Percentiles rank a stretch among this genome's conserved stretches.
Conservation (phyloP, 352 stramenopile species). For the Pythium coloratum region DNA sequence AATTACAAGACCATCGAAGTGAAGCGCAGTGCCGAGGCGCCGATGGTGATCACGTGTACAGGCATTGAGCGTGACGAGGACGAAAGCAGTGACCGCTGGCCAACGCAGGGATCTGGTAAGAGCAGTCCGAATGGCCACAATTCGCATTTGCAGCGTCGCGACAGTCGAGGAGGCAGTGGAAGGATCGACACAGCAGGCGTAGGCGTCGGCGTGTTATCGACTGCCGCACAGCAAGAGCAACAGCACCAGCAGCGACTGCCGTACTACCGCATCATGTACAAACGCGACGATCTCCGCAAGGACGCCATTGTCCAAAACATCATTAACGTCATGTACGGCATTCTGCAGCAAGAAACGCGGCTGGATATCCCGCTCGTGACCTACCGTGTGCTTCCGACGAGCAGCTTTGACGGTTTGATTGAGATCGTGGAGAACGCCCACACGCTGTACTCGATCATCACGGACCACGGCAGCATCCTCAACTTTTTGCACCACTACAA, state of each 20-base stretch:
- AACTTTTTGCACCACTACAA: conserved; percentile 88
- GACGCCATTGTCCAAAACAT: conserved; percentile 87
- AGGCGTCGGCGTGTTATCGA: background rate
- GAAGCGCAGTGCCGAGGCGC: conserved; percentile 79
- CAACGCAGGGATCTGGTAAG: conserved; percentile 18
- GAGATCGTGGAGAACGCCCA: conserved; percentile 88
- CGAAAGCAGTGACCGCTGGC: conserved; percentile 21
- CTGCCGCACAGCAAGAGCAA: background rate
- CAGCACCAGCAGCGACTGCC: conserved; percentile 30
- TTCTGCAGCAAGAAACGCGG: conserved; percentile 81
- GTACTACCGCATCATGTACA: conserved; percentile 87
- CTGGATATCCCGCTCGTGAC: conserved; percentile 82
- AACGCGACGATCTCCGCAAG: conserved; percentile 83
- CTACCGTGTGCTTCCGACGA: conserved; percentile 85
- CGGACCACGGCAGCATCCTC: conserved; percentile 78
- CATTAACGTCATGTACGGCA: conserved; percentile 89
- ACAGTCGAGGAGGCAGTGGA: background rate
- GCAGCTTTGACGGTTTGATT: conserved; percentile 82
- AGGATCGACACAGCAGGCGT: background rate
- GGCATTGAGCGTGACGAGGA: conserved; percentile 74
- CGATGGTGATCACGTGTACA: conserved; percentile 81
- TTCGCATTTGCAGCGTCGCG: conserved; percentile 12
- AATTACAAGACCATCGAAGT: conserved; percentile 76
- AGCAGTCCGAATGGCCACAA: conserved; percentile 34
- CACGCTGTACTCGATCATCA: conserved; percentile 85